Percentiles rank a stretch among this genome's conserved stretches.
These are phyloP conservation scores for Cladosporium oxysporum DNA, from an alignment of 2,329 filamentous ascomycete species.

Conservation along the genomic window DNA sequence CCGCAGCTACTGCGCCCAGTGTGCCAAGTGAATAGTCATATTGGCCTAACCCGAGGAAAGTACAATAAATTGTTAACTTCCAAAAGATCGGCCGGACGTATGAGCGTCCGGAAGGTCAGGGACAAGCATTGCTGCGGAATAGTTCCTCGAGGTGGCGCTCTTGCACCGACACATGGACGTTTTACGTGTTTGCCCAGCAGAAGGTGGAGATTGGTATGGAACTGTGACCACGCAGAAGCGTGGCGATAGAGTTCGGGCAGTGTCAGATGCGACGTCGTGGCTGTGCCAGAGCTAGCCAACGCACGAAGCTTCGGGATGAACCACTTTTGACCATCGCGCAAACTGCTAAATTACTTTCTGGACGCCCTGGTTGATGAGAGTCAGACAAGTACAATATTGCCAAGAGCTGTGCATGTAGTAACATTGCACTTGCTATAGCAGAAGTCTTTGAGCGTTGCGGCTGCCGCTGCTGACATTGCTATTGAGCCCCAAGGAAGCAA, in stretches of 20 bases:
- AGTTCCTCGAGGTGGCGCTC: not conserved
- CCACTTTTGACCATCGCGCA: not conserved
- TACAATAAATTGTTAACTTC: not conserved
- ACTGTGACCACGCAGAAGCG: not conserved
- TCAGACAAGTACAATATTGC: not conserved
- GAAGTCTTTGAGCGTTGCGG: not conserved
- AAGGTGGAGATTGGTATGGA: not conserved
- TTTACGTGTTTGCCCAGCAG: not conserved
- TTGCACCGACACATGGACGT: not conserved
- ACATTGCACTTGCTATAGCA: not conserved
- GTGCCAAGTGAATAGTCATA: not conserved
- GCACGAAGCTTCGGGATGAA: not conserved
- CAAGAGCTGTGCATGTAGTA: not conserved
- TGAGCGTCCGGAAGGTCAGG: not conserved
- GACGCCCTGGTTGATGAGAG: not conserved
- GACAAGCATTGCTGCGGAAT: not conserved
- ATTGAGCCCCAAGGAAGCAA: not conserved
- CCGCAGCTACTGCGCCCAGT: not conserved
- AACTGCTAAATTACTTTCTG: not conserved
- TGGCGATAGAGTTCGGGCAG: not conserved
- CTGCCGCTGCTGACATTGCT: not conserved
- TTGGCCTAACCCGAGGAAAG: not conserved
- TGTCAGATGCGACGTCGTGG: not conserved
- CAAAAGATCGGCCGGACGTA: not conserved
- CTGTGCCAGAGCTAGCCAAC: not conserved